Conservation (phyloP, 2,329 filamentous ascomycete species). For the Dryadomyces quercus-mongolicae region DNA sequence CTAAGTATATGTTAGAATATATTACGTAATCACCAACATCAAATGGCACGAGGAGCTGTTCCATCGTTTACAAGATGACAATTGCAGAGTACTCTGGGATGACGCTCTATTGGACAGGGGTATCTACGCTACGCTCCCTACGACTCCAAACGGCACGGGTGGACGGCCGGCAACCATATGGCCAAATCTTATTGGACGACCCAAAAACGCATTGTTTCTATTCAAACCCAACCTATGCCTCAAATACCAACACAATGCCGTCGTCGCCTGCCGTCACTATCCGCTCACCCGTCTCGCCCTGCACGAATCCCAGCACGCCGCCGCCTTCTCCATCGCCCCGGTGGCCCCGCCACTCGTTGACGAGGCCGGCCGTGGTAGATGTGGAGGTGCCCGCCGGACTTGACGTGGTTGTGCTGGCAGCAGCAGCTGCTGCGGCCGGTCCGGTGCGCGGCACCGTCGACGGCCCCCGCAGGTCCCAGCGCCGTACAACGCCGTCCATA, state of each 20-base stretch:
- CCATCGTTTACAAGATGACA: too few species aligned
- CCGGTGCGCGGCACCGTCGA: conserved; percentile 20
- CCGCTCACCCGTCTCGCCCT: conserved; percentile 59
- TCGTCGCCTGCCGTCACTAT: conserved; percentile 91
- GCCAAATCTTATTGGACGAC: too few species aligned
- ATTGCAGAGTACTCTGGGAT: too few species aligned
- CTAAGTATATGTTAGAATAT: too few species aligned
- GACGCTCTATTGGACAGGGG: too few species aligned
- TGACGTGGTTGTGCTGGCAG: too few species aligned
- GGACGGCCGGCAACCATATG: too few species aligned
- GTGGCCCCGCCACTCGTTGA: conserved; percentile 87
- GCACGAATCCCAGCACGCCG: conserved; percentile 83
- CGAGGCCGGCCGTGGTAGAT: conserved; percentile 36
- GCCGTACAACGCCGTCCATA: conserved; percentile 79
- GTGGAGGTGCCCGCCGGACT: too few species aligned
- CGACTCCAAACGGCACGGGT: too few species aligned
- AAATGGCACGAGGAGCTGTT: too few species aligned
- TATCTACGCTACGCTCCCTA: too few species aligned
- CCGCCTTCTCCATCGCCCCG: conserved; percentile 73
- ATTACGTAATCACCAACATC: too few species aligned
- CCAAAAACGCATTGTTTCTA: conserved; percentile 6
- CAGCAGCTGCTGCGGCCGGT: not conserved
- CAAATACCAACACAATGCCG: conserved; percentile 55
- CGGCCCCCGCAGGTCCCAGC: conserved; percentile 66
- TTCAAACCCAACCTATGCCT: conserved; percentile 25